Evolutionary conservation across 2,329 filamentous ascomycete species (phyloP).

Genomic region (Aspergillus fumigatiaffinis): DNA sequence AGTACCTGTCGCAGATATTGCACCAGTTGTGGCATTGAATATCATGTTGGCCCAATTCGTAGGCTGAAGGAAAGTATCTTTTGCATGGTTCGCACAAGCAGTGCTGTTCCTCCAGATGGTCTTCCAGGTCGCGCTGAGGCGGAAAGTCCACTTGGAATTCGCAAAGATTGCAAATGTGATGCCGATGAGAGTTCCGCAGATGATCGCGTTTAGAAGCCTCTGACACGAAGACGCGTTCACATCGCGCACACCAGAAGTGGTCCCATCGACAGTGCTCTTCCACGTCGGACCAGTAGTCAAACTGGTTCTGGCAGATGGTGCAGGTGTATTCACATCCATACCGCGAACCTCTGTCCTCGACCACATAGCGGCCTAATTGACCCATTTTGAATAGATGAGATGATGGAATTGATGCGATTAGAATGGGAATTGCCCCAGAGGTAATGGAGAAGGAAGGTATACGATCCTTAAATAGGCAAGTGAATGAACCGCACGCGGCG

Average conservation of each 20-base stretch:
- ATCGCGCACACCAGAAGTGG: conserved; percentile 11
- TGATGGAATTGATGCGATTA: neutral
- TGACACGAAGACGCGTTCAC: neutral
- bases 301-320: conserved; percentile 4
- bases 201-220: neutral
- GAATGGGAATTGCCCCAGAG: neutral
- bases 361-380: neutral
- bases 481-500: neutral
- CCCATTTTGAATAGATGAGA: neutral
- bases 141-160: conserved; percentile 3
- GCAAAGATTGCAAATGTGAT: conserved; percentile 9
- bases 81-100: neutral
- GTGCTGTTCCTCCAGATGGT: neutral
- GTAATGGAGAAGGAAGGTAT: neutral
- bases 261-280: conserved; percentile 1
- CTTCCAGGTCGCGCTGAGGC: neutral
- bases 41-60: neutral
- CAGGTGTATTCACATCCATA: conserved; percentile 13
- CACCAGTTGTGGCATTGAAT: neutral
- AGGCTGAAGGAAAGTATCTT: neutral
- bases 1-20: neutral
- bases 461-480: neutral
- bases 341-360: neutral
- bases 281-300: neutral
- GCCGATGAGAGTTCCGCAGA: conserved; percentile 1